These are phyloP conservation scores for Boletus semigastroideus DNA, from an alignment of 1,284 basidiomycete species.

Conservation along the genomic window DNA sequence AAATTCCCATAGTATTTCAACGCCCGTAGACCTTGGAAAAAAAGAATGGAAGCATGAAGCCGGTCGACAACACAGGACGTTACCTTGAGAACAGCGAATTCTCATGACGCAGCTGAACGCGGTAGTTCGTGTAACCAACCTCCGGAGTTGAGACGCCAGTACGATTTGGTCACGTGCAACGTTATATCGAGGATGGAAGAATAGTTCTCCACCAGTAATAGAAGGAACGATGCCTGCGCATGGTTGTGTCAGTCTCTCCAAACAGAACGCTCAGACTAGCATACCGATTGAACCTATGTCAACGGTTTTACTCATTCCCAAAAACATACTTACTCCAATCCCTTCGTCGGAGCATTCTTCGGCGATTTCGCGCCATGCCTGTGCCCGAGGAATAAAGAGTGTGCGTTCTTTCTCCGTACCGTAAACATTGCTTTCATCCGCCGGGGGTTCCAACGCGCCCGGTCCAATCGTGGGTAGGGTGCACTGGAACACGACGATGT, in stretches of 20 bases:
- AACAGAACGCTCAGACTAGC: conserved; percentile 2
- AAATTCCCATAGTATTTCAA: conserved; percentile 81
- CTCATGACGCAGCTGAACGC: conserved; percentile 83
- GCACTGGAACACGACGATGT: conserved; percentile 81
- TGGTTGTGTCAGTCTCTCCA: conserved; percentile 15
- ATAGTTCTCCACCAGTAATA: conserved; percentile 90
- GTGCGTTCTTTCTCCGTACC: conserved; percentile 89
- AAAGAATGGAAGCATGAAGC: conserved; percentile 5
- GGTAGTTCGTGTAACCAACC: conserved; percentile 71
- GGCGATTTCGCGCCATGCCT: conserved; percentile 79
- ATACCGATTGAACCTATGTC: conserved; percentile 88
- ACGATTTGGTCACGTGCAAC: conserved; percentile 66
- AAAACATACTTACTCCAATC: conserved; percentile 88
- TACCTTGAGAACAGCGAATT: conserved; percentile 87
- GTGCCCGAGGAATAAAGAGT: conserved; percentile 75
- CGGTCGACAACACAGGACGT: conserved; percentile 6
- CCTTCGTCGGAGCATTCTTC: conserved; percentile 90
- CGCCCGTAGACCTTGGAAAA: conserved; percentile 64
- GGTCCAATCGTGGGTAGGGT: conserved; percentile 79
- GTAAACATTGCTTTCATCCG: conserved; percentile 73
- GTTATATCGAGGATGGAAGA: conserved; percentile 90
- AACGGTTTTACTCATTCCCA: conserved; percentile 81
- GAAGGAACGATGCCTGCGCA: conserved; percentile 62
- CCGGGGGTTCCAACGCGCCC: conserved; percentile 57
- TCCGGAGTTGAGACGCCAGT: conserved; percentile 72